Evolutionary conservation across 371 early-diverging fungal genomes (phyloP).

Genomic region (Mycotypha africana): DNA sequence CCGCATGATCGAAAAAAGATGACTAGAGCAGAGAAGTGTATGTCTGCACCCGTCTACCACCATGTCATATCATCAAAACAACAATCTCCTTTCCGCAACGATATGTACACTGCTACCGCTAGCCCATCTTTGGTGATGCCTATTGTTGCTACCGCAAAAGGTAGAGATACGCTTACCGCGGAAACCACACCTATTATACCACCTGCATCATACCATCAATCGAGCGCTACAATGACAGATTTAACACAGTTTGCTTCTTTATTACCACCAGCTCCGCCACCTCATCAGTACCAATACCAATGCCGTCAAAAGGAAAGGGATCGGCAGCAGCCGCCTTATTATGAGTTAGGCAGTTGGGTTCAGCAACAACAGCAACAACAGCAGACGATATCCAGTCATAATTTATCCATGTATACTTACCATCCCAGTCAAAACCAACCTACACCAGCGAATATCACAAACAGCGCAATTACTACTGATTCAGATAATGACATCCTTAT

Average conservation of each 20-base stretch:
- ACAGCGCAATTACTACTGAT: neutral
- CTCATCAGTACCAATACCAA: neutral
- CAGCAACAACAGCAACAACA: neutral
- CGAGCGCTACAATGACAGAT: slow-evolving; percentile 4
- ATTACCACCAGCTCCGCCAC: neutral
- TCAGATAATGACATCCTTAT: neutral
- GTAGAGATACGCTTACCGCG: slow-evolving; percentile 7
- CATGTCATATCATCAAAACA: no score
- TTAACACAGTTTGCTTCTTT: slow-evolving; percentile 3
- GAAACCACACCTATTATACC: neutral
- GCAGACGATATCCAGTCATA: no score
- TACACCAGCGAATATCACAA: no score
- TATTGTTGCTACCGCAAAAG: neutral
- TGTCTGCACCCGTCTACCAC: slow-evolving; percentile 17
- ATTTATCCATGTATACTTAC: no score
- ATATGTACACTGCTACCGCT: no score
- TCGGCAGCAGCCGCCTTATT: neutral
- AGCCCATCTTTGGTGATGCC: no score
- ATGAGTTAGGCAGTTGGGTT: slow-evolving; percentile 1
- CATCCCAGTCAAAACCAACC: no score
- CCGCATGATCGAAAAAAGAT: no score
- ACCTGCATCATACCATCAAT: slow-evolving; percentile 8
- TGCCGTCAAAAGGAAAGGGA: neutral
- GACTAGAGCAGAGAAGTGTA: slow-evolving; percentile 17
- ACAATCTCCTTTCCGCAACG: no score